Evolutionary conservation across 441 rosid species (phyloP), one percentile per base, ranked within the genome.

Genomic region (Populus trichocarpa): DNA sequence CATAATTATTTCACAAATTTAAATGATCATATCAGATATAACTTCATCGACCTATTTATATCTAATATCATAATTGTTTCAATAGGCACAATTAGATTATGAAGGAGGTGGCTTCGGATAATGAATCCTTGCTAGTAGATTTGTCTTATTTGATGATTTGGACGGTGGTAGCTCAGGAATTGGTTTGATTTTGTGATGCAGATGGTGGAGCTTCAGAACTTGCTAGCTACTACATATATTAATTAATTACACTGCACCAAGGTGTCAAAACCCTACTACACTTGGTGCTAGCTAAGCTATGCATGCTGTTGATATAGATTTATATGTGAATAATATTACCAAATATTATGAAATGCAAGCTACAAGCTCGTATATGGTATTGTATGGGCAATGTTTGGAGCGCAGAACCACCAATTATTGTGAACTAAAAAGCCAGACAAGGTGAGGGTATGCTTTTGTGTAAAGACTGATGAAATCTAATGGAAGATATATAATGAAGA

Each of bases 401-500:
- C 36, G 35, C 33, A 22, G 36, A 71, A 13, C n/a, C 64, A 46
- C 38, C 74, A 16, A 46, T 71, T 25, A 71, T 25, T 71, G 74
- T 14, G 16, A 67, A 7, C 12, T 5, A 42, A 12, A 46, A 46
- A 25, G 71, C 59, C 33, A 9, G 71, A 67, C 64, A 23, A 42
- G 28, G 36, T 14, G 70, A 20, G 57, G 57, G 57, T 23, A 28
- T 67, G 67, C 78, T 46, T 38, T 67, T 50, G 50, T 28, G 28
- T 68, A 50, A 68, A 67, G 78, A 66, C 42, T 23, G 36, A 14
- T 11, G 65, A n/a, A 68, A 23, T 75, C 33, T 68, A 67, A 69
- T 75, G 23, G n/a, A 67, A 67, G 70, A 67, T n/a, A n/a, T n/a
- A n/a, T n/a, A 22, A 67, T 32, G 33, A 50, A 20, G 50, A 40